Conservation (phyloP, 352 stramenopile genomes). For the Sclerospora graminicola region DNA sequence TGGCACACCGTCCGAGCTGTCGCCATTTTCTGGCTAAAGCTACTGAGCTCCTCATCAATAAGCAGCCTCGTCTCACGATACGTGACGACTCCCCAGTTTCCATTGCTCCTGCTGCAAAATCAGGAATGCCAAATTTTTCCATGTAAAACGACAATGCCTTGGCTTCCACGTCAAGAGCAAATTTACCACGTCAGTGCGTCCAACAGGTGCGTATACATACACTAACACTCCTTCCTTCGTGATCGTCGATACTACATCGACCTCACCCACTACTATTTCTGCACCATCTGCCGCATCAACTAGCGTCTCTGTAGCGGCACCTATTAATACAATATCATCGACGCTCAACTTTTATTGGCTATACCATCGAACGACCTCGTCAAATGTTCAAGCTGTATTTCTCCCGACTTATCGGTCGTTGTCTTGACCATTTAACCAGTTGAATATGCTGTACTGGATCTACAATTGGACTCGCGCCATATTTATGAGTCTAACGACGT, state of each 20-base stretch:
- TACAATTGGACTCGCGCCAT: no score
- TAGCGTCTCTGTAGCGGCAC: slow-evolving; percentile 5
- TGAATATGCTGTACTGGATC: no score
- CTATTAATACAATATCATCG: neutral
- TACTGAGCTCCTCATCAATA: slow-evolving; percentile 69
- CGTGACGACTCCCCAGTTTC: slow-evolving; percentile 94
- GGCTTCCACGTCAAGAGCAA: slow-evolving; percentile 77
- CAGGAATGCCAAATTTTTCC: slow-evolving; percentile 62
- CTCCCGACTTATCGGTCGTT: no score
- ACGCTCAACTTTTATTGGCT: slow-evolving; percentile 17
- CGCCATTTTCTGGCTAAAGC: slow-evolving; percentile 48
- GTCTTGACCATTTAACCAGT: no score
- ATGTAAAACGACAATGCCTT: slow-evolving; percentile 67
- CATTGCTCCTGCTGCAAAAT: slow-evolving; percentile 95
- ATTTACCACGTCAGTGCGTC: slow-evolving; percentile 85
- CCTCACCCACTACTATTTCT: slow-evolving; percentile 91
- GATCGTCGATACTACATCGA: slow-evolving; percentile 89
- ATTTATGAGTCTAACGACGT: no score
- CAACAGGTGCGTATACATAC: slow-evolving; percentile 92
- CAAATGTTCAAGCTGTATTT: slow-evolving; percentile 84
- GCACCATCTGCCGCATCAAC: neutral
- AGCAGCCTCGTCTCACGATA: slow-evolving; percentile 93
- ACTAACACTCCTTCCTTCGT: slow-evolving; percentile 89
- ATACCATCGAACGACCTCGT: slow-evolving; percentile 28
- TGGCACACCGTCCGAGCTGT: slow-evolving; percentile 95